These are phyloP conservation scores for Colletotrichum cereale DNA, from an alignment of 2,329 filamentous ascomycete species.

Conservation along the genomic window DNA sequence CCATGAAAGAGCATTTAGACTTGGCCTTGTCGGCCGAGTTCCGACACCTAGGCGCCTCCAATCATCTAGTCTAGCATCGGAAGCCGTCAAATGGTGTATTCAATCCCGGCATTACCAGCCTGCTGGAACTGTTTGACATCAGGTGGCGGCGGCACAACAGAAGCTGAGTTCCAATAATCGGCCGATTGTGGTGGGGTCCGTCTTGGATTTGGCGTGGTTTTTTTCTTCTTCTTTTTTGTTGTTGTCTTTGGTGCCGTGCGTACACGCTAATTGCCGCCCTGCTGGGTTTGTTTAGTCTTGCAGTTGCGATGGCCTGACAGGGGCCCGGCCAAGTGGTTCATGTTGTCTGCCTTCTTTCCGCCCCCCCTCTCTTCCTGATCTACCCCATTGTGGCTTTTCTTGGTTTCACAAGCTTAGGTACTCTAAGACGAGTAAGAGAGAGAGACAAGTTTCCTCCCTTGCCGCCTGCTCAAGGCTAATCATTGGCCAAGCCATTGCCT, in stretches of 20 bases:
- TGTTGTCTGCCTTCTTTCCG: neutral
- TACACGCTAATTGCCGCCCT: slow-evolving; percentile 5
- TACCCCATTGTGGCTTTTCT: slow-evolving; percentile 8
- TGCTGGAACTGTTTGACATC: slow-evolving; percentile 30
- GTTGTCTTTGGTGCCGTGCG: slow-evolving; percentile 2
- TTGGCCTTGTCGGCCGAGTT: neutral
- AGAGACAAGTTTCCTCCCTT: slow-evolving; percentile 17
- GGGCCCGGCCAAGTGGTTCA: slow-evolving; percentile 14
- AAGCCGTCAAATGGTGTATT: neutral
- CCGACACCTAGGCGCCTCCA: neutral
- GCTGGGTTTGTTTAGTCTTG: slow-evolving; percentile 15
- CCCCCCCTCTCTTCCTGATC: slow-evolving; percentile 6
- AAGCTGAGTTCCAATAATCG: neutral
- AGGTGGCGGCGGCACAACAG: slow-evolving; percentile 30
- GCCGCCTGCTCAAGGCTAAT: slow-evolving; percentile 29
- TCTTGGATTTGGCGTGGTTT: neutral
- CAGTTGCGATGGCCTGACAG: slow-evolving; percentile 1
- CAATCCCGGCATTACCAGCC: slow-evolving; percentile 12
- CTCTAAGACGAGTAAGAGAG: neutral
- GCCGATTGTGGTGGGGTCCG: slow-evolving; percentile 1
- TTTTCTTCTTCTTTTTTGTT: neutral
- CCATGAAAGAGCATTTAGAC: neutral
- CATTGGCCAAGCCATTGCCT: slow-evolving; percentile 14
- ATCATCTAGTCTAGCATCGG: slow-evolving; percentile 1
- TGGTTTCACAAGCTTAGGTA: slow-evolving; percentile 11